These are phyloP conservation scores for Hymenoscyphus salicellus DNA, from an alignment of 2,329 filamentous ascomycete species.

Conservation along the genomic window DNA sequence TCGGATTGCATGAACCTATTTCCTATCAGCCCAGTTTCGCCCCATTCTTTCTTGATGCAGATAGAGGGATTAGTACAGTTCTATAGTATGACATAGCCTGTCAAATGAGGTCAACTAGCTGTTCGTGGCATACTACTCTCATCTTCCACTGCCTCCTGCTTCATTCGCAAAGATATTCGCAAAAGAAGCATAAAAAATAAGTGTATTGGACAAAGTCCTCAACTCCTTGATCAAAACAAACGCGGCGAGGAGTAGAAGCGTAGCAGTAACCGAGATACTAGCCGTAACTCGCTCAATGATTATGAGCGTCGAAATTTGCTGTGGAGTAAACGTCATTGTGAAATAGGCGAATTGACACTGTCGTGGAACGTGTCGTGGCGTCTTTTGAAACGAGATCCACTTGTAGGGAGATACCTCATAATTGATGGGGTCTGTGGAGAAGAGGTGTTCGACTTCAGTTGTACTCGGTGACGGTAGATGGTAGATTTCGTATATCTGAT, in stretches of 20 bases:
- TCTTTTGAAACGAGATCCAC: neutral
- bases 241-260: constrained; percentile 67
- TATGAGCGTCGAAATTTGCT: constrained; percentile 53
- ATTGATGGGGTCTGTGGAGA: neutral
- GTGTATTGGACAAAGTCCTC: constrained; percentile 73
- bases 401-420: neutral
- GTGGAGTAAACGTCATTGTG: constrained; percentile 15
- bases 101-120: too few relatives aligned
- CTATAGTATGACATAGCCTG: too few relatives aligned
- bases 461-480: neutral
- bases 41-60: neutral
- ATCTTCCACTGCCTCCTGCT: too few relatives aligned
- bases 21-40: constrained; percentile 54
- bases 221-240: constrained; percentile 68
- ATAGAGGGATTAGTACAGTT: too few relatives aligned
- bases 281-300: constrained; percentile 67
- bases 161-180: constrained; percentile 59
- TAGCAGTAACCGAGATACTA: constrained; percentile 66
- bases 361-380: neutral
- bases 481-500: too few relatives aligned
- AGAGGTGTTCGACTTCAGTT: neutral
- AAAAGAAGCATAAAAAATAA: constrained; percentile 60
- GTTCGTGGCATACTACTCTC: too few relatives aligned
- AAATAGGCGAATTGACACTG: neutral
- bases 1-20: constrained; percentile 49